phyloP scores from a whole-genome alignment of 331 rosid genomes.

The Dryas integrifolia region DNA sequence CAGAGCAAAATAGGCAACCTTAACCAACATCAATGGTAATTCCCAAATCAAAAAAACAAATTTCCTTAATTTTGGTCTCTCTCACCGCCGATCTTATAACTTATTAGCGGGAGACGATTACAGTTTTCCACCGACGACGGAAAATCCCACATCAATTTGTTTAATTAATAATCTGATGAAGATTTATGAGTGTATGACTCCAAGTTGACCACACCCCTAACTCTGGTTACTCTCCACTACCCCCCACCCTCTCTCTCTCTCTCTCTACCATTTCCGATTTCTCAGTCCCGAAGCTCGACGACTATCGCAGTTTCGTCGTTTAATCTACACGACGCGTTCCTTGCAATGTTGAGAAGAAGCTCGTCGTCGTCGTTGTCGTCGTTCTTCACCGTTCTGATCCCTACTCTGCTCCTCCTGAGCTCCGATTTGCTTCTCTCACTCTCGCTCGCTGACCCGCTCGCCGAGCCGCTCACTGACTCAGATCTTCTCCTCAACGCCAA shows the following conservation, averaged over 20 bases:
- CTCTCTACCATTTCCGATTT: not conserved
- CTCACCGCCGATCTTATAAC: not conserved
- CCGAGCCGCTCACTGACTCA: constrained; percentile 37
- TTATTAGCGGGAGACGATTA: not conserved
- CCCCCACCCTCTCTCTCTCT: constrained; percentile 11
- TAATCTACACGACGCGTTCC: constrained; percentile 5
- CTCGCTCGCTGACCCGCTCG: constrained; percentile 37
- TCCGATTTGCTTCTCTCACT: constrained; percentile 38
- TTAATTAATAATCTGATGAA: not conserved
- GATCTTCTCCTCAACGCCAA: constrained; percentile 57
- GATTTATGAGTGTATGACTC: constrained; percentile 12
- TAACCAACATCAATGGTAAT: not conserved
- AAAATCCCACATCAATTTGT: constrained; percentile 1
- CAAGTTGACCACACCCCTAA: constrained; percentile 24
- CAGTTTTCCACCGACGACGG: constrained; percentile 5
- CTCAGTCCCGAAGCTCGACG: not conserved
- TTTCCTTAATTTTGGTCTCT: not conserved
- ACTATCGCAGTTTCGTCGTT: constrained; percentile 11
- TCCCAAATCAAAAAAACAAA: not conserved
- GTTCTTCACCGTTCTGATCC: constrained; percentile 20
- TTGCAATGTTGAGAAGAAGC: constrained; percentile 51
- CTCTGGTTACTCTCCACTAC: constrained; percentile 18
- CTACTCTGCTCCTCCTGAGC: constrained; percentile 36
- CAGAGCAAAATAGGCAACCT: not conserved
- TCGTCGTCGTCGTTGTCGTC: constrained; percentile 19